Evolutionary conservation across 2,329 filamentous ascomycete species (phyloP).

Genomic region (Cercospora brassicicola): DNA sequence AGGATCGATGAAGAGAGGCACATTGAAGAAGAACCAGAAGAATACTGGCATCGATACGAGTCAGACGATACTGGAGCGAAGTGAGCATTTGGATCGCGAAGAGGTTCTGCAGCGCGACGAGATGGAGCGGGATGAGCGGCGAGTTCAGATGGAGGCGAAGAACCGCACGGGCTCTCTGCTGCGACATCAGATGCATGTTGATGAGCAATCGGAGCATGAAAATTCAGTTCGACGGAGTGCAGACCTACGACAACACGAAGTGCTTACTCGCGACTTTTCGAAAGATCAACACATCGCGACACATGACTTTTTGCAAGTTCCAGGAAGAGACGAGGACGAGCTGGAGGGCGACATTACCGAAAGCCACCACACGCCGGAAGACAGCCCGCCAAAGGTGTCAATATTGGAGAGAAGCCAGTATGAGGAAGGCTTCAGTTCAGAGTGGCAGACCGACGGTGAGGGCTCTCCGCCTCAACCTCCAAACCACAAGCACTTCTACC

Average conservation of each 20-base stretch:
- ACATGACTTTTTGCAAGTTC: slow-evolving; percentile 10
- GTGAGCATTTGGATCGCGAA: slow-evolving; percentile 1
- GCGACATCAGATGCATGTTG: neutral
- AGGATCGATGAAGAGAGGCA: slow-evolving; percentile 3
- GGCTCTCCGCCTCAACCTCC: slow-evolving; percentile 33
- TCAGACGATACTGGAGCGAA: slow-evolving; percentile 12
- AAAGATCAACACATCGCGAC: slow-evolving; percentile 3
- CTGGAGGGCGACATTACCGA: slow-evolving; percentile 20
- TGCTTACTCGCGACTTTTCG: neutral
- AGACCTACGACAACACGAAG: neutral
- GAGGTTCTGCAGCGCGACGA: neutral
- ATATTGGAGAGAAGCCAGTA: slow-evolving; percentile 10
- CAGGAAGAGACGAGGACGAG: slow-evolving; percentile 21
- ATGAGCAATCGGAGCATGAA: neutral
- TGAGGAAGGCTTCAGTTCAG: slow-evolving; percentile 31
- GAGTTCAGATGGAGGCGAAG: slow-evolving; percentile 9
- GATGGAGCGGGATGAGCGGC: neutral
- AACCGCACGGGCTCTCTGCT: neutral
- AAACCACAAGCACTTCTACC: slow-evolving; percentile 33
- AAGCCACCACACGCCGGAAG: slow-evolving; percentile 34
- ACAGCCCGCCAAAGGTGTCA: slow-evolving; percentile 33
- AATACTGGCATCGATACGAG: neutral
- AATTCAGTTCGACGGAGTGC: neutral
- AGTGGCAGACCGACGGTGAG: slow-evolving; percentile 36
- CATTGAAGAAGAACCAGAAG: slow-evolving; percentile 4